Evolutionary conservation across 2,329 filamentous ascomycete genomes (phyloP).

Genomic region (Neofusicoccum laricinum): DNA sequence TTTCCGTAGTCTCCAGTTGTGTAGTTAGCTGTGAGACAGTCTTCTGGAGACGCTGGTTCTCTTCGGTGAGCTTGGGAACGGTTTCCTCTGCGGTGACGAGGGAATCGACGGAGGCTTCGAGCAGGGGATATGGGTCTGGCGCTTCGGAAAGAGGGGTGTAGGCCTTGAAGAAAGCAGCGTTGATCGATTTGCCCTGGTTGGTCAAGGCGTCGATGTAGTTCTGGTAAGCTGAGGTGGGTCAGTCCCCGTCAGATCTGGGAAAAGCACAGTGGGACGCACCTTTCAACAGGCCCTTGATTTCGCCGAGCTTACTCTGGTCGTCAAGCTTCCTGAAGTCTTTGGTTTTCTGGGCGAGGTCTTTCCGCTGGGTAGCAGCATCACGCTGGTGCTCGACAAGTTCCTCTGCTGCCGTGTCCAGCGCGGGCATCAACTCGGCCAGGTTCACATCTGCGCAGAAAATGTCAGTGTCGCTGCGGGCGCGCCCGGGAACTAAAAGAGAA

Average conservation of each 20-base stretch:
- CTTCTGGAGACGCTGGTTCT: conserved; percentile 83
- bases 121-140: conserved; percentile 90
- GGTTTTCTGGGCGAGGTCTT: conserved; percentile 97
- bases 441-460: conserved; percentile 66
- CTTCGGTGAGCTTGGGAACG: conserved; percentile 80
- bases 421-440: conserved; percentile 76
- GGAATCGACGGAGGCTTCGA: conserved; percentile 94
- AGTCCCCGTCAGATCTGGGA: conserved; percentile 17
- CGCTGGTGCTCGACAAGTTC: conserved; percentile 91
- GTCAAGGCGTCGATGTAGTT: conserved; percentile 95
- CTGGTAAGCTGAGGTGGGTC: conserved; percentile 72
- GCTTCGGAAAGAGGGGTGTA: conserved; percentile 94
- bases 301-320: conserved; percentile 77
- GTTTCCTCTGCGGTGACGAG: conserved; percentile 90
- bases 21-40: conserved; percentile 71
- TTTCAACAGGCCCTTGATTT: conserved; percentile 88
- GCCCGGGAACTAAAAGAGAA: background rate
- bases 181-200: conserved; percentile 91
- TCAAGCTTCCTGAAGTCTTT: conserved; percentile 97
- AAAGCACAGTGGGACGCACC: conserved; percentile 48
- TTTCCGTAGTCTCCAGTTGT: conserved; percentile 81
- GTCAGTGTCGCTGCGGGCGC: background rate
- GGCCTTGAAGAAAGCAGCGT: conserved; percentile 86
- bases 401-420: conserved; percentile 87
- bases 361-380: conserved; percentile 92